A percentile compares a stretch with the other conserved stretches of the same genome.
Conservation (phyloP, 139 green algal genomes). For the Coelastrella sp. region DNA sequence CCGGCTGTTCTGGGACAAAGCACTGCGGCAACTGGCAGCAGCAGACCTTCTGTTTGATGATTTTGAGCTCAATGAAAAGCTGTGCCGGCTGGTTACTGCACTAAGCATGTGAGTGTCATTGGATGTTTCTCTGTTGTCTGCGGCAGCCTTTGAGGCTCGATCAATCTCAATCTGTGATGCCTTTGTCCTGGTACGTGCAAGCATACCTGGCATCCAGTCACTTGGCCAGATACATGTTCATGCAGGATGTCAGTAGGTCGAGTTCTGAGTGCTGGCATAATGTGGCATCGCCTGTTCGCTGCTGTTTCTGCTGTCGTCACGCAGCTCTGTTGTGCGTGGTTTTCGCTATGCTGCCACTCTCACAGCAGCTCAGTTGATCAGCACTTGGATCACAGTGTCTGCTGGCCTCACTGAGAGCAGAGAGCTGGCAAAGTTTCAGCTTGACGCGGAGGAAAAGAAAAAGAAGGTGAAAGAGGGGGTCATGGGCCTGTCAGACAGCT, state of each 20-base stretch:
- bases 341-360: slow-evolving; percentile 76
- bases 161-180: neutral
- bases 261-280: neutral
- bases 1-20: slow-evolving; percentile 69
- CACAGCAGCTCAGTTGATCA: slow-evolving; percentile 78
- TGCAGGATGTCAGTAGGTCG: too few species aligned
- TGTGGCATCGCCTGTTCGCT: neutral
- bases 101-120: slow-evolving; percentile 67
- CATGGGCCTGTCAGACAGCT: neutral
- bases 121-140: neutral
- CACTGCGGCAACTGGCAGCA: slow-evolving; percentile 50
- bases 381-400: slow-evolving; percentile 63
- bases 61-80: slow-evolving; percentile 67
- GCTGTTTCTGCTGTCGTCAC: neutral
- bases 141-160: too few species aligned
- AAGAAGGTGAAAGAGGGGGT: slow-evolving; percentile 47
- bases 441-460: slow-evolving; percentile 68
- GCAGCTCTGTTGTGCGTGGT: slow-evolving; percentile 69
- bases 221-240: too few species aligned
- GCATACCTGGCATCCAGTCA: neutral
- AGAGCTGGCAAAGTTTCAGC: slow-evolving; percentile 73
- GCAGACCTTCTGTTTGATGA: slow-evolving; percentile 68
- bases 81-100: slow-evolving; percentile 64
- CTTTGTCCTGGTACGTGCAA: neutral
- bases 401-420: slow-evolving; percentile 60